Conservation (phyloP, 371 early-diverging fungal species). For the Apophysomyces trapeziformis region DNA sequence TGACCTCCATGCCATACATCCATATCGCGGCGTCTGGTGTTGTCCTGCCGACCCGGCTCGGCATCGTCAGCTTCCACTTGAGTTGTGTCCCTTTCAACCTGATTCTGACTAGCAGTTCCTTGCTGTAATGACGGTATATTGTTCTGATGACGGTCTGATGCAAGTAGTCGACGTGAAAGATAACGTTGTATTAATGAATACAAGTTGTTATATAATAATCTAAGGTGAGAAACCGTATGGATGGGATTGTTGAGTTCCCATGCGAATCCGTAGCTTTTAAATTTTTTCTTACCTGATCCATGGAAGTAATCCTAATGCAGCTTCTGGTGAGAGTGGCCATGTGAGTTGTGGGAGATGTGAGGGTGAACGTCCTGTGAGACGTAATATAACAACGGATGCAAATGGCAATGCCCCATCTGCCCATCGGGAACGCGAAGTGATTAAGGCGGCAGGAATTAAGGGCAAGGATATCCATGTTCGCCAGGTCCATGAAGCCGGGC, state of each 20-base stretch:
- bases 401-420: constrained; percentile 44
- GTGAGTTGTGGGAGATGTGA: constrained; percentile 33
- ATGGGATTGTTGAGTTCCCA: neutral
- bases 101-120: neutral
- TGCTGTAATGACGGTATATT: neutral
- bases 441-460: constrained; percentile 64
- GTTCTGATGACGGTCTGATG: neutral
- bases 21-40: constrained; percentile 19
- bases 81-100: neutral
- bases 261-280: no score
- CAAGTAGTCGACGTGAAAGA: constrained; percentile 32
- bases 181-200: constrained; percentile 22
- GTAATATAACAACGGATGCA: constrained; percentile 34
- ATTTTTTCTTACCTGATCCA: constrained; percentile 49
- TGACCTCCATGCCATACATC: constrained; percentile 28
- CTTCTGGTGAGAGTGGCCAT: constrained; percentile 60
- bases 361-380: constrained; percentile 2
- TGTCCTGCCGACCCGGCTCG: neutral
- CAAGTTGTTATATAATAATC: constrained; percentile 52
- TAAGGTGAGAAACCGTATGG: neutral
- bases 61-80: constrained; percentile 23
- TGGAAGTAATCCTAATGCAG: constrained; percentile 60
- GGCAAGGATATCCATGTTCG: constrained; percentile 71
- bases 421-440: constrained; percentile 61
- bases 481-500: constrained; percentile 66